These are phyloP conservation scores for Penicillium maclennaniae DNA, from an alignment of 495 filamentous ascomycete genomes.

Conservation along the genomic window DNA sequence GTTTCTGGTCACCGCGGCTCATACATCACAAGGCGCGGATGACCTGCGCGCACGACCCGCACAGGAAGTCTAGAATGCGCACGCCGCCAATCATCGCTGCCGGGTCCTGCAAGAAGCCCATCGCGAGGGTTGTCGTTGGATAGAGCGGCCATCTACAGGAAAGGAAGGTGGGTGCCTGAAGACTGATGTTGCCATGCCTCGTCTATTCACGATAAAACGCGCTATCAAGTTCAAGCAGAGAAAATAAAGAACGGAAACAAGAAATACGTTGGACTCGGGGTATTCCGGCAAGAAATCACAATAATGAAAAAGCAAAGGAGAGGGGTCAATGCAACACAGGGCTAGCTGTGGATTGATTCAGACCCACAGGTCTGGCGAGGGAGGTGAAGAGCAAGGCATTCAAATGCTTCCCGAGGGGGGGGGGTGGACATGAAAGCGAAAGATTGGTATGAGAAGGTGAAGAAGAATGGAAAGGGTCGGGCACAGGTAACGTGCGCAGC, in stretches of 20 bases:
- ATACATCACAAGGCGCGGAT: constrained; percentile 26
- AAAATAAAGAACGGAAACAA: constrained; percentile 16
- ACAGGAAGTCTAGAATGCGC: constrained; percentile 15
- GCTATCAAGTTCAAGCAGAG: constrained; percentile 3
- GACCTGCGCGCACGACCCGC: constrained; percentile 27
- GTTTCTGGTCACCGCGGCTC: constrained; percentile 6
- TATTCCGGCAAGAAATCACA: constrained; percentile 21
- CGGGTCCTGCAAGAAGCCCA: background rate
- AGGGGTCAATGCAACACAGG: constrained; percentile 12
- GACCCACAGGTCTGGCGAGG: constrained; percentile 10
- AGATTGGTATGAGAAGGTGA: background rate
- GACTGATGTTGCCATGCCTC: constrained; percentile 17
- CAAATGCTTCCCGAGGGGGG: constrained; percentile 10
- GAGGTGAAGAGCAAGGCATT: constrained; percentile 6
- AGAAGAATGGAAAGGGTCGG: constrained; percentile 13
- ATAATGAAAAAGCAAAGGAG: constrained; percentile 9
- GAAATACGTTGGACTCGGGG: constrained; percentile 1
- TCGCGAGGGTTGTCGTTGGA: constrained; percentile 2
- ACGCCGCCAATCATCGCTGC: constrained; percentile 15
- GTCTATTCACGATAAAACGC: constrained; percentile 13
- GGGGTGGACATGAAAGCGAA: constrained; percentile 5
- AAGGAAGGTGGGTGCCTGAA: constrained; percentile 6
- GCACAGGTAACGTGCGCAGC: constrained; percentile 25
- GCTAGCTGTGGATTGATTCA: constrained; percentile 12
- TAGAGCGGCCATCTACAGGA: background rate